A percentile compares a stretch with the other conserved stretches of the same genome.
These are phyloP conservation scores for Rachicladosporium sp. DNA, from an alignment of 2,329 filamentous ascomycete genomes.

Conservation along the genomic window DNA sequence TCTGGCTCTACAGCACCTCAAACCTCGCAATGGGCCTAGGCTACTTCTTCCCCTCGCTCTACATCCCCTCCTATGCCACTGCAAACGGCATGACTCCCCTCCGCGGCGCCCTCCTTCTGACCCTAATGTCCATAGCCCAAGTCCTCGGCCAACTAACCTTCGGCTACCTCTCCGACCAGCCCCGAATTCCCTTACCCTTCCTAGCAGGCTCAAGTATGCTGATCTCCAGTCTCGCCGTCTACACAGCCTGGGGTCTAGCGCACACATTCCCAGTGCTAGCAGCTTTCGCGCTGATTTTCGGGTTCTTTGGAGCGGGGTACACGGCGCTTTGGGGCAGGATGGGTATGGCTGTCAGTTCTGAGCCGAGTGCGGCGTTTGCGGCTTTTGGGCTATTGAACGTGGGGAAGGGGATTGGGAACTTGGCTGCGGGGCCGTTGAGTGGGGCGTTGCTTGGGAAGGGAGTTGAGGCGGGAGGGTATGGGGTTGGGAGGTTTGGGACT, in stretches of 20 bases:
- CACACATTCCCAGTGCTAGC: slow-evolving; percentile 25
- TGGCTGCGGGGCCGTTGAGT: slow-evolving; percentile 16
- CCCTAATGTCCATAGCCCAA: slow-evolving; percentile 25
- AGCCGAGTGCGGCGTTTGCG: slow-evolving; percentile 11
- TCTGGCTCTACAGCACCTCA: slow-evolving; percentile 22
- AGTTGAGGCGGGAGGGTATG: slow-evolving; percentile 6
- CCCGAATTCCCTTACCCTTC: slow-evolving; percentile 8
- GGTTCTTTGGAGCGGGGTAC: slow-evolving; percentile 33
- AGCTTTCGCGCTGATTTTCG: slow-evolving; percentile 32
- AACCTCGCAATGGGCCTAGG: slow-evolving; percentile 27
- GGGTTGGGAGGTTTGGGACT: slow-evolving; percentile 7
- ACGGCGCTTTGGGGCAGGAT: slow-evolving; percentile 19
- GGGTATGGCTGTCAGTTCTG: slow-evolving; percentile 13
- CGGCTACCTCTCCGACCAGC: slow-evolving; percentile 29
- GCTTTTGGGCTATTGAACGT: slow-evolving; percentile 16
- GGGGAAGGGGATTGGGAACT: slow-evolving; percentile 17
- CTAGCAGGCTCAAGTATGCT: slow-evolving; percentile 27
- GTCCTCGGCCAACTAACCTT: slow-evolving; percentile 26
- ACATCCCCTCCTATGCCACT: slow-evolving; percentile 25
- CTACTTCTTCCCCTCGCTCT: slow-evolving; percentile 29
- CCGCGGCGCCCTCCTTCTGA: slow-evolving; percentile 22
- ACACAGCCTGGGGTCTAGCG: slow-evolving; percentile 37
- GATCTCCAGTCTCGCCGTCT: slow-evolving; percentile 30
- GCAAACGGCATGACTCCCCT: slow-evolving; percentile 15
- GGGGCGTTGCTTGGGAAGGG: slow-evolving; percentile 9